A percentile compares a stretch with the other conserved stretches of the same genome.
Evolutionary conservation across 176 grass and related monocot genomes (phyloP).

Genomic region (Avena sativa): DNA sequence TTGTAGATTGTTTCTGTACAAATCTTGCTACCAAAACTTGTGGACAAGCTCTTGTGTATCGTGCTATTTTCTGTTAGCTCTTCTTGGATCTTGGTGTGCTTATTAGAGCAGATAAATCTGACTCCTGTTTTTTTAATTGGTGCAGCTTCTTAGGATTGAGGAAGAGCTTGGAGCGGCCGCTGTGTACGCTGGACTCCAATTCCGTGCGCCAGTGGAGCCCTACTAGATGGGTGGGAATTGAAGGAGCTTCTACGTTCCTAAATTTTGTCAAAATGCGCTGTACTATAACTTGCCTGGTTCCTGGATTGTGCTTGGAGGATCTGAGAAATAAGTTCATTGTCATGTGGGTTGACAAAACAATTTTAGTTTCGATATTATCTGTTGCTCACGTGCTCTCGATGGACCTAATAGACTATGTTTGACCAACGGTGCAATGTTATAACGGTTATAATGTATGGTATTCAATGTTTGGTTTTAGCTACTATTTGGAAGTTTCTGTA

Average conservation of each 20-base stretch:
- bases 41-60: not conserved
- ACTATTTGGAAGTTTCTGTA: too few species aligned
- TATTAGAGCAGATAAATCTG: not conserved
- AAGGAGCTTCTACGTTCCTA: not conserved
- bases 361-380: not conserved
- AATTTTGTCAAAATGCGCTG: slow-evolving; percentile 12
- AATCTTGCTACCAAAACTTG: not conserved
- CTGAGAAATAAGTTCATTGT: slow-evolving; percentile 35
- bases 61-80: not conserved
- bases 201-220: slow-evolving; percentile 69
- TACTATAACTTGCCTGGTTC: not conserved
- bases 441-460: too few species aligned
- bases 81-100: not conserved
- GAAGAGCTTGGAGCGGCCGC: slow-evolving; percentile 78
- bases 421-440: not conserved
- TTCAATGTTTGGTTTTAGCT: too few species aligned
- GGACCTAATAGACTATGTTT: not conserved
- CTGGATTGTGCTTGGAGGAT: not conserved
- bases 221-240: slow-evolving; percentile 51
- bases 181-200: slow-evolving; percentile 75
- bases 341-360: slow-evolving; percentile 1
- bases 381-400: not conserved
- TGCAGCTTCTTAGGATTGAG: slow-evolving; percentile 88
- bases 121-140: not conserved
- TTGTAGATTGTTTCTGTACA: not conserved